Evolutionary conservation across 441 rosid genomes (phyloP).

Genomic region (Syzygium malaccense): DNA sequence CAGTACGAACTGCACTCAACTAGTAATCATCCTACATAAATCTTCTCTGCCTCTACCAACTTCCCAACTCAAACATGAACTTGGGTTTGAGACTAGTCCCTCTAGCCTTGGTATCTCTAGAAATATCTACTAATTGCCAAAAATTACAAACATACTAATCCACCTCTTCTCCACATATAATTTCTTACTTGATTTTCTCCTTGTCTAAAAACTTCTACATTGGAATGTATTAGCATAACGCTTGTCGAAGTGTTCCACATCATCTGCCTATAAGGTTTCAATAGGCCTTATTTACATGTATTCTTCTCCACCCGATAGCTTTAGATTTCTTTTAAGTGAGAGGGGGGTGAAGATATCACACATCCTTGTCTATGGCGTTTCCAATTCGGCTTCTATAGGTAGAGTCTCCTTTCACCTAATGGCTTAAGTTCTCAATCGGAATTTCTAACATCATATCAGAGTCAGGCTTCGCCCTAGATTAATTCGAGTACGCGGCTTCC

Average conservation of each 20-base stretch:
- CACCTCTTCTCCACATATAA: neutral
- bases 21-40: neutral
- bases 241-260: neutral
- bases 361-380: neutral
- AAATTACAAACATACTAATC: neutral
- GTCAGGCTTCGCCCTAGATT: neutral
- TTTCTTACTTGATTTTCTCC: neutral
- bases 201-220: neutral
- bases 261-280: neutral
- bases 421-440: neutral
- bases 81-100: neutral
- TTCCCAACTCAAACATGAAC: neutral
- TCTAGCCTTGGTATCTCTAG: neutral
- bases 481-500: neutral
- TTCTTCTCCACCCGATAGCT: neutral
- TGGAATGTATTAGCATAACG: neutral
- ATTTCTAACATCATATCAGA: neutral
- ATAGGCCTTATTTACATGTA: neutral
- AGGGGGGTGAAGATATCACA: neutral
- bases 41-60: neutral
- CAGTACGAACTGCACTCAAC: neutral
- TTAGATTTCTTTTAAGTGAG: no score
- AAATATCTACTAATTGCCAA: neutral
- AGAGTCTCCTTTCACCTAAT: neutral
- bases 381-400: neutral